These are phyloP conservation scores for Thraustochytrium sp. DNA, from an alignment of 352 stramenopile species.

Conservation along the genomic window DNA sequence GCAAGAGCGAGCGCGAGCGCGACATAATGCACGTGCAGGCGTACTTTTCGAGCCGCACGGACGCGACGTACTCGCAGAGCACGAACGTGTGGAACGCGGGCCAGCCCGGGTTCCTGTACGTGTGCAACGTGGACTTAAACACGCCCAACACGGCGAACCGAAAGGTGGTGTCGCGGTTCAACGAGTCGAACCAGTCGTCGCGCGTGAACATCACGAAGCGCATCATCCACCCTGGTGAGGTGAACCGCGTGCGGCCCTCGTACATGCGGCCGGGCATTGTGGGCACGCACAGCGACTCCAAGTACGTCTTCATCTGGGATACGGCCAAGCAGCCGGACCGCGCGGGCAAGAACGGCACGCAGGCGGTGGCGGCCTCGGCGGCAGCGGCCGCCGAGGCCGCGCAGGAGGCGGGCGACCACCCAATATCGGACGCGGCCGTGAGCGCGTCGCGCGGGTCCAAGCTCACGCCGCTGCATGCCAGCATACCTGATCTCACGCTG, in stretches of 20 bases:
- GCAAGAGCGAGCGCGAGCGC: background rate
- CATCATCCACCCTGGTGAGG: conserved; percentile 45
- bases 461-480: background rate
- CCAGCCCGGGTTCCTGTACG: background rate
- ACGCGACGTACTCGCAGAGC: background rate
- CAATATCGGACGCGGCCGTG: background rate
- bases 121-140: conserved; percentile 3
- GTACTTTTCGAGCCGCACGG: conserved; percentile 35
- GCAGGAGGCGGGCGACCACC: background rate
- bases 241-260: conserved; percentile 24
- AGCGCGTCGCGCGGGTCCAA: background rate
- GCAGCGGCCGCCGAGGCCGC: background rate
- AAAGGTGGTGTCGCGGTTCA: background rate
- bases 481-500: conserved; percentile 26
- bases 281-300: conserved; percentile 10
- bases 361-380: background rate
- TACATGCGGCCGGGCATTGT: background rate
- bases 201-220: conserved; percentile 26
- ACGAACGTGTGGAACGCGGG: conserved; percentile 19
- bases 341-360: background rate
- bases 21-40: background rate
- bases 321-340: conserved; percentile 10
- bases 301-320: conserved; percentile 30
- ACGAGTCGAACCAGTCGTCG: conserved; percentile 17
- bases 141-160: background rate